Evolutionary conservation across 208 protist species (phyloP).

Genomic region (Baffinella frigidus): DNA sequence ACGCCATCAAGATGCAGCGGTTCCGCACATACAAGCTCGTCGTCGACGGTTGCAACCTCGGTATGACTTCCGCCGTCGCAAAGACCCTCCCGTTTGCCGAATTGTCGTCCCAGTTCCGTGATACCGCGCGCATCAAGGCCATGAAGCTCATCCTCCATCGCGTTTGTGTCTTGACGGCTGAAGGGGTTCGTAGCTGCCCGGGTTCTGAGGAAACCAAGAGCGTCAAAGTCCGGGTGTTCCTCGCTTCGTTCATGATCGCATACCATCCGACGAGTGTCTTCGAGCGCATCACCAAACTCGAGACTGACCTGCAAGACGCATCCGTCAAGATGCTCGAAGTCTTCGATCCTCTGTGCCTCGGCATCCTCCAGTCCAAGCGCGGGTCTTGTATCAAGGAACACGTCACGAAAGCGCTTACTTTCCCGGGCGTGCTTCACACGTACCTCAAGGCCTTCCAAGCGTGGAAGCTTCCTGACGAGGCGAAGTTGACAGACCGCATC

Average conservation of each 20-base stretch:
- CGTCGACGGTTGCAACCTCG: too few species aligned
- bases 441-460: slow-evolving; percentile 30
- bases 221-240: slow-evolving; percentile 18
- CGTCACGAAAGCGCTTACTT: background rate
- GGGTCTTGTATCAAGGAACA: too few species aligned
- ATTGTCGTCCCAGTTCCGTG: too few species aligned
- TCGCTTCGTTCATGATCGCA: background rate
- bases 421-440: background rate
- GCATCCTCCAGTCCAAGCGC: background rate
- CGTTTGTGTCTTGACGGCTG: too few species aligned
- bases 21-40: too few species aligned
- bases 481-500: background rate
- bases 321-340: background rate
- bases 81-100: too few species aligned
- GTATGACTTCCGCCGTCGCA: too few species aligned
- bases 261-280: background rate
- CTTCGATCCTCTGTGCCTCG: background rate
- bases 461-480: slow-evolving; percentile 32
- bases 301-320: background rate
- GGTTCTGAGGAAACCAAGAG: too few species aligned
- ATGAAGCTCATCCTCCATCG: too few species aligned
- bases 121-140: too few species aligned
- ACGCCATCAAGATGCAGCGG: too few species aligned
- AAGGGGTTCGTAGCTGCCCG: too few species aligned
- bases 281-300: background rate